Base-by-base conservation (phyloP, 768 basidiomycete genomes). In the Lactifluus volemus region DNA sequence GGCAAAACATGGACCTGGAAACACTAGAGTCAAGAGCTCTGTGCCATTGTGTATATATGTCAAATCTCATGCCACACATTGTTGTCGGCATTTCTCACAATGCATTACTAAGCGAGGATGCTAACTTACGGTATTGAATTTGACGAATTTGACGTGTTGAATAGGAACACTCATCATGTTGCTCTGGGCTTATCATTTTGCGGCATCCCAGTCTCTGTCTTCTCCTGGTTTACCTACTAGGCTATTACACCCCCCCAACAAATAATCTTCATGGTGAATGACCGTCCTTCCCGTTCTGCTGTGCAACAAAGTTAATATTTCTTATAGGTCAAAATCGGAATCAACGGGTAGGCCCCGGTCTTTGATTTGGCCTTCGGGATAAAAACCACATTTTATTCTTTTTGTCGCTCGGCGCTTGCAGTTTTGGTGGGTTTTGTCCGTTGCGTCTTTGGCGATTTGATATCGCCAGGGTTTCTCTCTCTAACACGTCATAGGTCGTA, bases 281-380 rank as follows among this genome's bases (percentile, higher is more conserved):
- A 4, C 19, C 5, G 17, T 41, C 34, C 30, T 25, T 44, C 19
- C n/a, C 15, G 5, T n/a, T 9, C 11, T 47, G n/a, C 12, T 53
- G 2, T 47, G 38, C 32, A n/a, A 0, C 38, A 25, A 25, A 25
- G 25, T 25, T 25, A 25, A 25, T 25, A 2, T 25, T 42, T 17
- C 5, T 42, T 15, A 39, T 54, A 78, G 73, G 86, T 92, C 78
- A 89, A 91, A 77, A 92, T 94, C 73, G 94, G 94, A 69, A 97
- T 97, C 80, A 97, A 97, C 78, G 93, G 93, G 92, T 95, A 25
- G 15, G 8, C 78, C 67, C 25, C 1, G 83, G 75, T 61, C 38
- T 38, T n/a, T 25, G 36, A 51, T 67, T 39, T n/a, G 29, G 57
- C 50, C 34, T 53, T 36, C n/a, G 32, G 30, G 42, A 21, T 32